Percentiles rank a stretch among this genome's conserved stretches.
These are phyloP conservation scores for Diaporthe vexans DNA, from an alignment of 2,329 filamentous ascomycete species.

Conservation along the genomic window DNA sequence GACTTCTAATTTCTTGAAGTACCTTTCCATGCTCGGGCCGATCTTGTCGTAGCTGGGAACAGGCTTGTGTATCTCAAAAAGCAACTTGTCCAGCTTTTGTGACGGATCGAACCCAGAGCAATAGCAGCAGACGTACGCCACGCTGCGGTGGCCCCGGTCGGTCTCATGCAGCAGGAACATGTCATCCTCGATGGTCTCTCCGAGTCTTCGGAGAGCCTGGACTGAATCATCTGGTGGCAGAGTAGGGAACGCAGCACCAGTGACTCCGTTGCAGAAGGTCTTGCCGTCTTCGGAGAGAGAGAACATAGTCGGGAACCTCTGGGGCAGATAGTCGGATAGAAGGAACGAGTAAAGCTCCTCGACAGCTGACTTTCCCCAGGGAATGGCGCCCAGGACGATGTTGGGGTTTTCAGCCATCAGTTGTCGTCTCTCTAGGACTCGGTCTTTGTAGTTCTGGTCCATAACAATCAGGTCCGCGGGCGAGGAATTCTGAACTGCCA, in stretches of 20 bases:
- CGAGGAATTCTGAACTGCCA: conserved; percentile 60
- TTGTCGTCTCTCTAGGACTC: conserved; percentile 56
- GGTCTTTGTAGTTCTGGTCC: conserved; percentile 63
- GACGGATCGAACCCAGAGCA: conserved; percentile 67
- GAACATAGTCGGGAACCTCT: conserved; percentile 64
- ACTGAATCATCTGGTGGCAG: conserved; percentile 48
- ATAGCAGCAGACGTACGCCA: conserved; percentile 67
- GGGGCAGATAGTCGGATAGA: conserved; percentile 61
- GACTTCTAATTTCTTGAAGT: conserved; percentile 62
- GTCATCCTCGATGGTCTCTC: conserved; percentile 69
- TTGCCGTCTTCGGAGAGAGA: conserved; percentile 50
- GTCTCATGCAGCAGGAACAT: conserved; percentile 64
- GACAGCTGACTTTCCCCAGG: conserved; percentile 57
- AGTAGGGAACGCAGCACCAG: conserved; percentile 49
- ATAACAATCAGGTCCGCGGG: conserved; percentile 67
- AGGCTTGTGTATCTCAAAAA: conserved; percentile 65
- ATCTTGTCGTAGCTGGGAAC: conserved; percentile 70
- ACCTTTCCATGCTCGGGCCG: conserved; percentile 67
- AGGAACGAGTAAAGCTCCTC: conserved; percentile 64
- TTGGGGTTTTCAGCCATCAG: conserved; percentile 56
- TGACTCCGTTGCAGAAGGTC: conserved; percentile 57
- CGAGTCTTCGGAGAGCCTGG: conserved; percentile 57
- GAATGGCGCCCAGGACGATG: conserved; percentile 59
- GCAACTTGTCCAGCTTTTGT: conserved; percentile 61
- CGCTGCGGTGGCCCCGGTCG: conserved; percentile 56